Evolutionary conservation across 768 basidiomycete genomes (phyloP).

Genomic region (Nevesoporus exiguus): DNA sequence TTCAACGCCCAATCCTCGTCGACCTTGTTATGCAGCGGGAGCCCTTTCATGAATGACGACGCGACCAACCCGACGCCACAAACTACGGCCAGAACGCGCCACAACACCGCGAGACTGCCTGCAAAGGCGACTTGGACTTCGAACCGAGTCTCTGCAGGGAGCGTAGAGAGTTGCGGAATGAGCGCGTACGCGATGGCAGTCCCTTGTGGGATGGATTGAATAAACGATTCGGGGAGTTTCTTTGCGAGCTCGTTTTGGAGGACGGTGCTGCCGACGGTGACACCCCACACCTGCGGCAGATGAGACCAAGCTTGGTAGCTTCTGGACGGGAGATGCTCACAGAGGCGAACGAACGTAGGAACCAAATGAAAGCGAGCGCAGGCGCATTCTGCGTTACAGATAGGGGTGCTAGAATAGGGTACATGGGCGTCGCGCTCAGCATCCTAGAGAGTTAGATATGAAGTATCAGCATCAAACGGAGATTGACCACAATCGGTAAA

Average conservation of each 20-base stretch:
- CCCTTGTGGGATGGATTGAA: slow-evolving; percentile 33
- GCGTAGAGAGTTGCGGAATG: slow-evolving; percentile 39
- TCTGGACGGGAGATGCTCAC: slow-evolving; percentile 19
- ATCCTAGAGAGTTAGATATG: neutral
- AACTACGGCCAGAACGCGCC: slow-evolving; percentile 41
- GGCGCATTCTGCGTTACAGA: slow-evolving; percentile 38
- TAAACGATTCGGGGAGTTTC: slow-evolving; percentile 40
- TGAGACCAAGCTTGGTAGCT: neutral
- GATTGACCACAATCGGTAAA: neutral
- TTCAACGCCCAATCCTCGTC: slow-evolving; percentile 5
- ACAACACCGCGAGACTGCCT: slow-evolving; percentile 37
- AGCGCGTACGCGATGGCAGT: slow-evolving; percentile 43
- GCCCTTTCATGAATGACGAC: slow-evolving; percentile 7
- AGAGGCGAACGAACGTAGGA: slow-evolving; percentile 35
- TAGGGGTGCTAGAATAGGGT: slow-evolving; percentile 48
- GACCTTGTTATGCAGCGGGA: neutral
- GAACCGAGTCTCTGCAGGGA: slow-evolving; percentile 31
- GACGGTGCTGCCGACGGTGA: slow-evolving; percentile 45
- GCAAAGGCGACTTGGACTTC: slow-evolving; percentile 43
- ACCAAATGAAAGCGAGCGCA: slow-evolving; percentile 43
- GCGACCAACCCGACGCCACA: neutral
- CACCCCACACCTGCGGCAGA: slow-evolving; percentile 42
- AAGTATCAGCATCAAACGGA: neutral
- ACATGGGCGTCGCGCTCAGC: slow-evolving; percentile 28
- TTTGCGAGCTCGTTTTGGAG: slow-evolving; percentile 47